A percentile compares a stretch with the other conserved stretches of the same genome.
Conservation (phyloP, 192 early-diverging fungal genomes). For the Linnemannia elongata region DNA sequence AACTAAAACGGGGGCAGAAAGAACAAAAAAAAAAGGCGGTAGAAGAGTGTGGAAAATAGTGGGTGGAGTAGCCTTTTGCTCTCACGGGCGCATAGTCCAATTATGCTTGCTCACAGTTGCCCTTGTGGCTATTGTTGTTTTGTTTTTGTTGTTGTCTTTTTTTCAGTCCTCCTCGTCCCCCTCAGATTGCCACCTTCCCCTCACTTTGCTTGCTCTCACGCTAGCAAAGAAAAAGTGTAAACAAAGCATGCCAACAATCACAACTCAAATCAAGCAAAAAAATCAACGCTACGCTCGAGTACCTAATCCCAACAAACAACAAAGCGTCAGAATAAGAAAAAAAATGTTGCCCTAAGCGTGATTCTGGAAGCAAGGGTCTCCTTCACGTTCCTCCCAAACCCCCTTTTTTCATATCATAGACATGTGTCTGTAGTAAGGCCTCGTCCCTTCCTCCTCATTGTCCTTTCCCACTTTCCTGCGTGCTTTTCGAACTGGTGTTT, state of each 20-base stretch:
- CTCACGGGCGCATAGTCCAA: not conserved
- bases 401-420: not conserved
- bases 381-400: not conserved
- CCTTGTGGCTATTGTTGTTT: not conserved
- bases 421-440: not conserved
- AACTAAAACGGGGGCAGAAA: not conserved
- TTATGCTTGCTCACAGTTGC: not conserved
- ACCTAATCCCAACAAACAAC: not conserved
- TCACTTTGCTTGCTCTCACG: not conserved
- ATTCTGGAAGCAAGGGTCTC: conserved; percentile 1
- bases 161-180: too few species aligned
- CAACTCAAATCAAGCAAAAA: not conserved
- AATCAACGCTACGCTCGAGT: not conserved
- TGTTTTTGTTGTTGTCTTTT: not conserved
- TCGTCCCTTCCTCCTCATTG: not conserved
- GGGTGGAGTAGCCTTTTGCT: not conserved
- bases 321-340: not conserved
- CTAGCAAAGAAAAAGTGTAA: not conserved
- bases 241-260: conserved; percentile 3
- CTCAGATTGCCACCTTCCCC: not conserved
- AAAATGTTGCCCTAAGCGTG: not conserved
- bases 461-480: not conserved
- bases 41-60: not conserved
- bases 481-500: not conserved
- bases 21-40: not conserved